phyloP scores from a whole-genome alignment of 2,329 filamentous ascomycete genomes.

The Arthrobotrys sphaeroides region DNA sequence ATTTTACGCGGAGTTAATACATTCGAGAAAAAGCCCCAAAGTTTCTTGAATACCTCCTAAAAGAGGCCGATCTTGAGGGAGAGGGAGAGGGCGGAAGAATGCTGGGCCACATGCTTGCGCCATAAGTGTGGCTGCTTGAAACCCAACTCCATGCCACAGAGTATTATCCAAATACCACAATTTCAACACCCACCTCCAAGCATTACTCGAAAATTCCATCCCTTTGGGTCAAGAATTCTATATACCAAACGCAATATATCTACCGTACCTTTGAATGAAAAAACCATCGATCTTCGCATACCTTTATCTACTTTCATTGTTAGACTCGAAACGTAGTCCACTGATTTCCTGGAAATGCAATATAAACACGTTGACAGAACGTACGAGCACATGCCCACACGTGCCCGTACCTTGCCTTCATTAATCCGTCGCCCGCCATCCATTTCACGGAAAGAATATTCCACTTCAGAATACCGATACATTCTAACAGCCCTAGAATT shows the following conservation, averaged over 20 bases:
- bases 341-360: not conserved
- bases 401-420: not conserved
- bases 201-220: conserved; percentile 27
- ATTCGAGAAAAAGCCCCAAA: not conserved
- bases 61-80: not conserved
- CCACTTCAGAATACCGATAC: not conserved
- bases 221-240: conserved; percentile 33
- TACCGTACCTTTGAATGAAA: conserved; percentile 14
- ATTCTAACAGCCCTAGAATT: conserved; percentile 37
- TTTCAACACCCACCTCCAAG: conserved; percentile 37
- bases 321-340: not conserved
- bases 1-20: not conserved
- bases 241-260: conserved; percentile 28
- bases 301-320: conserved; percentile 21
- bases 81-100: too few species aligned
- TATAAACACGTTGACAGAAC: not conserved
- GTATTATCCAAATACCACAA: conserved; percentile 42
- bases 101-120: conserved; percentile 25
- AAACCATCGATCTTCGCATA: conserved; percentile 34
- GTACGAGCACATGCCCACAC: not conserved
- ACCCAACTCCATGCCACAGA: conserved; percentile 28
- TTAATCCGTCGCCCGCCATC: not conserved
- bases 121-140: not conserved
- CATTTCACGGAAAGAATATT: not conserved
- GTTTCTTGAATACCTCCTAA: not conserved